Percentiles rank a stretch among this genome's conserved stretches.
Evolutionary conservation across 331 rosid genomes (phyloP).

Genomic region (Malus hybrid): DNA sequence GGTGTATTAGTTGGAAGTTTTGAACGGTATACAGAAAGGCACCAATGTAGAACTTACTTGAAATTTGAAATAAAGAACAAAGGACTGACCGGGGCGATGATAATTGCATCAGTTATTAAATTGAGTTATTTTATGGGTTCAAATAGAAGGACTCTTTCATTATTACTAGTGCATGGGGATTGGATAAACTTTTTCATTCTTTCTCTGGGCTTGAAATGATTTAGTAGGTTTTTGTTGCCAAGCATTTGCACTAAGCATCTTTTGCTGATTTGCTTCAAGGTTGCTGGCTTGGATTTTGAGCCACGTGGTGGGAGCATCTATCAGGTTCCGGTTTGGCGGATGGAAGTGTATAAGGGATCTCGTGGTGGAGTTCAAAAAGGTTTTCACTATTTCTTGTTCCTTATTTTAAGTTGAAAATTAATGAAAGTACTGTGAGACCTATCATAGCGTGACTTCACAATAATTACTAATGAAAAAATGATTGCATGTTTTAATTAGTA

Average conservation of each 20-base stretch:
- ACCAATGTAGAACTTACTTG: background rate
- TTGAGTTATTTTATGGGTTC: background rate
- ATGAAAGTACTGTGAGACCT: background rate
- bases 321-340: slow-evolving; percentile 85
- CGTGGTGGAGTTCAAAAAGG: slow-evolving; percentile 88
- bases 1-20: background rate
- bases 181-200: background rate
- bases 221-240: background rate
- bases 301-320: slow-evolving; percentile 77
- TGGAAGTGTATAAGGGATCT: slow-evolving; percentile 91
- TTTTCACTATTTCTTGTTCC: slow-evolving; percentile 19
- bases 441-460: background rate
- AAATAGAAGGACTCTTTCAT: background rate
- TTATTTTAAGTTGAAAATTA: slow-evolving; percentile 8
- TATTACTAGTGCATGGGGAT: background rate
- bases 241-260: slow-evolving; percentile 9
- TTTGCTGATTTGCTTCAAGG: slow-evolving; percentile 75
- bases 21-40: background rate
- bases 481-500: background rate
- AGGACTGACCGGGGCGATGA: background rate
- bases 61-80: background rate
- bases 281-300: slow-evolving; percentile 89
- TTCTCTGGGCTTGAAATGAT: slow-evolving; percentile 3
- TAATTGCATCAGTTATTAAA: background rate
- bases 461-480: background rate